These are phyloP conservation scores for Coniochaeta sp. DNA, from an alignment of 2,329 filamentous ascomycete genomes.

Conservation along the genomic window DNA sequence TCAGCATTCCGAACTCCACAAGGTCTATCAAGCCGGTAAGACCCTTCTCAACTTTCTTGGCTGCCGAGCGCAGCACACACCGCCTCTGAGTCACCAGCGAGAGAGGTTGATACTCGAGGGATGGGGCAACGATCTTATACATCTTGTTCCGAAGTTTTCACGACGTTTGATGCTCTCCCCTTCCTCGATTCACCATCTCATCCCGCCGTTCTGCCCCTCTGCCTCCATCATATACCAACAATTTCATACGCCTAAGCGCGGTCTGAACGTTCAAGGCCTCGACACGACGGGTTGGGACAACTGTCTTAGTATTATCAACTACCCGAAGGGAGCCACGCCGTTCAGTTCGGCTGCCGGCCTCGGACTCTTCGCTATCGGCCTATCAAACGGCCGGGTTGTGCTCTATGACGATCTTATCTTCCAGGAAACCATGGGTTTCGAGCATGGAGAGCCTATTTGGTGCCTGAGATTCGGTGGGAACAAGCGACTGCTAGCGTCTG, in stretches of 20 bases:
- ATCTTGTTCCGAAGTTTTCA: conserved; percentile 15
- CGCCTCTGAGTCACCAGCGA: conserved; percentile 4
- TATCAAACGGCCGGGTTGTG: neutral
- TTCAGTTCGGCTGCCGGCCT: conserved; percentile 4
- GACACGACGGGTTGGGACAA: conserved; percentile 13
- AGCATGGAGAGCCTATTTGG: neutral
- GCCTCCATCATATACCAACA: conserved; percentile 14
- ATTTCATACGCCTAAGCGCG: conserved; percentile 9
- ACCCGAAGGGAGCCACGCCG: conserved; percentile 1
- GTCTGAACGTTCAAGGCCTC: conserved; percentile 11
- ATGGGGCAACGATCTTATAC: conserved; percentile 16
- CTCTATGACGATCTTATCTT: neutral
- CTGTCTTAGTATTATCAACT: conserved; percentile 13
- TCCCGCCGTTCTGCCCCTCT: conserved; percentile 17
- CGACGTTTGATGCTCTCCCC: conserved; percentile 8
- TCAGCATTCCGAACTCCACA: conserved; percentile 9
- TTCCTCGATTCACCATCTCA: conserved; percentile 13
- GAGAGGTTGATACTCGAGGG: conserved; percentile 8
- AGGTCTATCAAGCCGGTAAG: conserved; percentile 15
- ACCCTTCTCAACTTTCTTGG: conserved; percentile 8
- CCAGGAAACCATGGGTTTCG: neutral
- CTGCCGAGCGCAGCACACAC: conserved; percentile 7
- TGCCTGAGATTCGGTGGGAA: neutral
- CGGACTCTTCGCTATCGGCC: neutral
- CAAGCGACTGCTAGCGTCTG: conserved; percentile 1